phyloP scores from a whole-genome alignment of 2,329 filamentous ascomycete genomes.

The Ustulina deusta region DNA sequence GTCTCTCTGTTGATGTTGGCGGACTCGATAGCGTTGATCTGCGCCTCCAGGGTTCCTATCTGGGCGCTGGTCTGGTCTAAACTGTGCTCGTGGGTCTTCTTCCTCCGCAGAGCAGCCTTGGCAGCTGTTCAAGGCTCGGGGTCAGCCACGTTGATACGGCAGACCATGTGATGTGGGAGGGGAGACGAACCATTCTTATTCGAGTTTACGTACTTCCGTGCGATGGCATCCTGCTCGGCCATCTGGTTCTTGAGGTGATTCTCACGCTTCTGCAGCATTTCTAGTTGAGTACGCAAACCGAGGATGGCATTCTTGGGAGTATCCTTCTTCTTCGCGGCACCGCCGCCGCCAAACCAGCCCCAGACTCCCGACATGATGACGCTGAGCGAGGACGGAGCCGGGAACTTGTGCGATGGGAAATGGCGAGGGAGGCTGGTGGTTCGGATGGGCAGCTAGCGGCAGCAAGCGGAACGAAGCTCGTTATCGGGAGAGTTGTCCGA shows the following conservation, averaged over 20 bases:
- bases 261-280: conserved; percentile 98
- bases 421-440: conserved; percentile 4
- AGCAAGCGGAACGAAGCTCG: conserved; percentile 16
- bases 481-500: conserved; percentile 7
- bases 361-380: conserved; percentile 74
- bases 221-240: conserved; percentile 88
- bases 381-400: conserved; percentile 23
- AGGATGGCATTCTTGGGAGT: conserved; percentile 97
- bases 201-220: conserved; percentile 85
- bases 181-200: conserved; percentile 86
- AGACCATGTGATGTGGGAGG: conserved; percentile 18
- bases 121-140: conserved; percentile 70
- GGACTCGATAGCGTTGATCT: conserved; percentile 96
- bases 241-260: conserved; percentile 91
- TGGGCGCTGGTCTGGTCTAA: conserved; percentile 91
- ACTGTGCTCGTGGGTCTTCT: conserved; percentile 93
- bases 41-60: conserved; percentile 91
- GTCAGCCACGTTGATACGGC: conserved; percentile 40
- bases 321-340: conserved; percentile 88
- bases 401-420: conserved; percentile 22
- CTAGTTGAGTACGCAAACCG: conserved; percentile 85
- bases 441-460: conserved; percentile 9
- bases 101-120: conserved; percentile 88
- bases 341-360: conserved; percentile 92
- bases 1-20: conserved; percentile 99